Evolutionary conservation across 257 asterid species (phyloP).

Genomic region (Forsythia suspensa): DNA sequence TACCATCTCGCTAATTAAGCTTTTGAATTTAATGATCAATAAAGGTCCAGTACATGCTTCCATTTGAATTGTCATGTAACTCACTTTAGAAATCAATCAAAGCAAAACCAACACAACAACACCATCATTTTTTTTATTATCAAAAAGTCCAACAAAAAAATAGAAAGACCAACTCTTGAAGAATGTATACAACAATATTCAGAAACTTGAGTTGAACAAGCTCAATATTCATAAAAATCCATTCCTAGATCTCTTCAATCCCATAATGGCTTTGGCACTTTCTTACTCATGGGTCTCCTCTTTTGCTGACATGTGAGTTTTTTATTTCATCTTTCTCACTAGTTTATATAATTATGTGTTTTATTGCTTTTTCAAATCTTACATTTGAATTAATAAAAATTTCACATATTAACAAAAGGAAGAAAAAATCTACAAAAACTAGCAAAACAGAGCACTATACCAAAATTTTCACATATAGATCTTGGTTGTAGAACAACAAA

Average conservation of each 20-base stretch:
- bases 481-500: too few relatives aligned
- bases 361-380: too few relatives aligned
- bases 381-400: too few relatives aligned
- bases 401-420: too few relatives aligned
- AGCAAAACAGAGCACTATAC: too few relatives aligned
- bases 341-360: too few relatives aligned
- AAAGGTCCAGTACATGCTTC: neutral
- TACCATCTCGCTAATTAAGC: neutral
- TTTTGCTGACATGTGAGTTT: constrained; percentile 74
- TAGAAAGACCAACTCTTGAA: too few relatives aligned
- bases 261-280: constrained; percentile 52
- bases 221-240: constrained; percentile 19
- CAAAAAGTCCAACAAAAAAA: neutral
- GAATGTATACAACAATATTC: neutral
- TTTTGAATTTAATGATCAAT: too few relatives aligned
- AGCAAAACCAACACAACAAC: neutral
- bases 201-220: neutral
- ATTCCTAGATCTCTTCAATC: neutral
- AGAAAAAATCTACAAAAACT: too few relatives aligned
- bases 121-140: neutral
- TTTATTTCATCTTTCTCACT: neutral
- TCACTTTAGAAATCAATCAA: too few relatives aligned
- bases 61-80: neutral
- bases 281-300: constrained; percentile 86
- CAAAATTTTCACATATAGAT: too few relatives aligned